A percentile compares a stretch with the other conserved stretches of the same genome.
phyloP scores from a whole-genome alignment of 2,329 filamentous ascomycete species.

The Botrytis medusae region DNA sequence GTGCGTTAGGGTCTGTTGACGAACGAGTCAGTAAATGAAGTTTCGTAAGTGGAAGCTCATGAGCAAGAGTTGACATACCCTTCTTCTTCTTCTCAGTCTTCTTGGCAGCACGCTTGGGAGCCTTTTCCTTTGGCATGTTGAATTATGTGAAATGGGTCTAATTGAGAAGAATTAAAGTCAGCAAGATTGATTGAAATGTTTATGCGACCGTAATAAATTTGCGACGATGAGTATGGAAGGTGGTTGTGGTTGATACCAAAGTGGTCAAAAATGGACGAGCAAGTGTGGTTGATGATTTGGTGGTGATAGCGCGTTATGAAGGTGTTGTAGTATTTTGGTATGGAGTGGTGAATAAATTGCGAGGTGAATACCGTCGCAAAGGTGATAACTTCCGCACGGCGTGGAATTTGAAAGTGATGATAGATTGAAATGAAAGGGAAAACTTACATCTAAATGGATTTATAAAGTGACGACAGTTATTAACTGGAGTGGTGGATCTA shows the following conservation, averaged over 20 bases:
- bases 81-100: slow-evolving; percentile 71
- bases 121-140: slow-evolving; percentile 69
- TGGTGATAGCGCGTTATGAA: slow-evolving; percentile 17
- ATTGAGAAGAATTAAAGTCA: slow-evolving; percentile 29
- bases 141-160: slow-evolving; percentile 26
- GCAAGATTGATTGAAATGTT: slow-evolving; percentile 19
- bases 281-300: not conserved
- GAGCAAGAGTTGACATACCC: slow-evolving; percentile 49
- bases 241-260: slow-evolving; percentile 24
- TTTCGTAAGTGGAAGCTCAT: slow-evolving; percentile 10
- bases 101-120: slow-evolving; percentile 61
- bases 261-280: not conserved
- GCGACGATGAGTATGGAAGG: slow-evolving; percentile 20
- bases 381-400: slow-evolving; percentile 27
- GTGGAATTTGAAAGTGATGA: slow-evolving; percentile 25
- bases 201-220: slow-evolving; percentile 24
- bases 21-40: slow-evolving; percentile 22
- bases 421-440: slow-evolving; percentile 21
- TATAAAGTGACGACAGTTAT: slow-evolving; percentile 19
- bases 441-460: slow-evolving; percentile 29
- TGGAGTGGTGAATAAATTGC: slow-evolving; percentile 16
- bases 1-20: slow-evolving; percentile 78
- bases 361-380: slow-evolving; percentile 32
- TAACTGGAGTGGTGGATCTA: slow-evolving; percentile 29
- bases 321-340: slow-evolving; percentile 20